Base-by-base conservation (phyloP, 768 basidiomycete species). In the Podaxis sp. region DNA sequence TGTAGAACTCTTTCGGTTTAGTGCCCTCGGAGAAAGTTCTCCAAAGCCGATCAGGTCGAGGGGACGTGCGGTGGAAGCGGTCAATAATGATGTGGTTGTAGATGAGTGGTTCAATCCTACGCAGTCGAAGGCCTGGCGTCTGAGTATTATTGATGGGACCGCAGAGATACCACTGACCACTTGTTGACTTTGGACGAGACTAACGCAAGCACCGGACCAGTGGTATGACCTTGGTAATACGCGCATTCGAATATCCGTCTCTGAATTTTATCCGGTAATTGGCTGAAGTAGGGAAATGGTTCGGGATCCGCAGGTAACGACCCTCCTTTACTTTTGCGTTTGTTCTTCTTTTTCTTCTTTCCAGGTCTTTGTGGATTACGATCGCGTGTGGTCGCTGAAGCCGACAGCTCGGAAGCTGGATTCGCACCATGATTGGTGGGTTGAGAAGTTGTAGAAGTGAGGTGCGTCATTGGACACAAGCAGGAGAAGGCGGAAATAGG, bases 21-120 rank as follows among this genome's bases (percentile, higher is more conserved):
- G 49, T 51, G 36, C 59, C 33, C 6, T 39, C 24, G 4, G 59
- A 59, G 33, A 59, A 49, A 12, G 59, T 59, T n/a, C 49, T 59
- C 59, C 59, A 59, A 15, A 59, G 49, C 39, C 49, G 30, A 26
- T 59, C 59, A 19, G 59, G 59, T 26, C 49, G 59, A 39, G 26
- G 33, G 17, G 59, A 59, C 6, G 40, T 59, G 30, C 59, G 49
- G 24, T 59, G n/a, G 36, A 59, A 59, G 4, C 49, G 30, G 22
- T 59, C 48, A 9, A 59, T 39, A 19, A 30, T 24, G 24, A 59
- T 59, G 49, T 59, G 48, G n/a, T 26, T 22, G 36, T 59, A 59
- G 17, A 59, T 59, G 8, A 59, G 49, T 39, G 59, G 59, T n/a
- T 52, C 59, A 39, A 59, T 40, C 59, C 59, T 59, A 24, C 4